Evolutionary conservation across 805 yeast genomes (phyloP), one percentile per base, ranked within the genome.

Genomic region (Blastobotrys mokoenaii): DNA sequence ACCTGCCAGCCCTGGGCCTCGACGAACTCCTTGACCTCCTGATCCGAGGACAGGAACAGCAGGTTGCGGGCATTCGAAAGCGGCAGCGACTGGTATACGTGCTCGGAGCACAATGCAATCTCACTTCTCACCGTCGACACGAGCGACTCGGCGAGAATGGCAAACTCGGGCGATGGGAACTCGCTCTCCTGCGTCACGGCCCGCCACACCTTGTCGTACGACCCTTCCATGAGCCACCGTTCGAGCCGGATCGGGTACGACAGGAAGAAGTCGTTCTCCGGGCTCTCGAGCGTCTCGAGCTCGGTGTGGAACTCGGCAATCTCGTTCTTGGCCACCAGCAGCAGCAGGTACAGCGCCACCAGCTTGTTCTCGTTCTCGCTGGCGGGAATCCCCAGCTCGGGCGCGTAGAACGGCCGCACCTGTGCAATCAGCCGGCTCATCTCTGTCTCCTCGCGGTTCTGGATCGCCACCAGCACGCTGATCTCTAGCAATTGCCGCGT

Each of bases 141-240:
- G 60, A 89, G 72, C 16, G 84, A 80, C 47, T 76, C 80, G 48
- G 87, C 83, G 64, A 90, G 85, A 40, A 85, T 73, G 47, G 75
- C 76, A 63, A 80, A 89, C 63, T 93, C 97, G 47, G 79, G 76
- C 52, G 81, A 79, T 14, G 68, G 73, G 48, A 63, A 63, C 57
- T 67, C 68, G 33, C 67, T 55, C 45, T 71, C 70, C 48, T 77
- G 75, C 43, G 80, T 78, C 51, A 84, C 73, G 45, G 84, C 73
- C 54, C 77, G 81, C 83, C 93, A 84, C 39, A 89, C 90, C 64
- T 85, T 85, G 64, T 87, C 93, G 65, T 89, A 93, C 52, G 90
- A 84, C 37, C 98, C 98, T 67, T 93, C 97, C 82, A 90, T 87
- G 53, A 93, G 76, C 83, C 94, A 86, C 53, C 85, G 80, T 63